phyloP scores from a whole-genome alignment of 192 early-diverging fungal species.

The Backusella tarrabulga region DNA sequence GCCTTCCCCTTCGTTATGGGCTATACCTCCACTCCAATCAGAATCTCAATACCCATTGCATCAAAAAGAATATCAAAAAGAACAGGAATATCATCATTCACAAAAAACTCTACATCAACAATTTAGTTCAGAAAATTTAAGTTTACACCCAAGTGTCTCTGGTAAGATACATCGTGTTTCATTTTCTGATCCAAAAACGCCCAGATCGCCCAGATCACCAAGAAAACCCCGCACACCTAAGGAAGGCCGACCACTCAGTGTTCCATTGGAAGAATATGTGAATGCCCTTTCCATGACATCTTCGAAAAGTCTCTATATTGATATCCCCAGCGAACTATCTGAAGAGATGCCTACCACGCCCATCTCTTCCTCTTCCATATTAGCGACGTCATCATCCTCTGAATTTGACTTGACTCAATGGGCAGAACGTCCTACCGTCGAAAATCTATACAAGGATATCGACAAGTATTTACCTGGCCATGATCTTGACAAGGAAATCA shows the following conservation, averaged over 20 bases:
- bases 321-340: background rate
- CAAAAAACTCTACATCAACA: background rate
- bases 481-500: constrained; percentile 41
- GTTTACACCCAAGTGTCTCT: constrained; percentile 9
- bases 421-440: constrained; percentile 62
- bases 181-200: constrained; percentile 1
- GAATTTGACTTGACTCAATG: constrained; percentile 18
- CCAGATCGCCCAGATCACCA: background rate
- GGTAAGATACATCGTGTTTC: constrained; percentile 9
- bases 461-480: constrained; percentile 68
- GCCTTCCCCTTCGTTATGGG: constrained; percentile 10
- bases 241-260: background rate
- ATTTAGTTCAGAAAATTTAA: constrained; percentile 9
- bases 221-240: background rate
- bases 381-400: background rate
- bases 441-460: constrained; percentile 64
- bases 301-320: constrained; percentile 2
- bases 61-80: background rate
- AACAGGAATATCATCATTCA: background rate
- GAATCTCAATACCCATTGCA: background rate
- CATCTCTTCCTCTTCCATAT: background rate
- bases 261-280: background rate
- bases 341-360: background rate
- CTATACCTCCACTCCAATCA: constrained; percentile 3
- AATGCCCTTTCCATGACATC: background rate